phyloP scores from a whole-genome alignment of 2,329 filamentous ascomycete genomes.

The Polytolypa hystricis region DNA sequence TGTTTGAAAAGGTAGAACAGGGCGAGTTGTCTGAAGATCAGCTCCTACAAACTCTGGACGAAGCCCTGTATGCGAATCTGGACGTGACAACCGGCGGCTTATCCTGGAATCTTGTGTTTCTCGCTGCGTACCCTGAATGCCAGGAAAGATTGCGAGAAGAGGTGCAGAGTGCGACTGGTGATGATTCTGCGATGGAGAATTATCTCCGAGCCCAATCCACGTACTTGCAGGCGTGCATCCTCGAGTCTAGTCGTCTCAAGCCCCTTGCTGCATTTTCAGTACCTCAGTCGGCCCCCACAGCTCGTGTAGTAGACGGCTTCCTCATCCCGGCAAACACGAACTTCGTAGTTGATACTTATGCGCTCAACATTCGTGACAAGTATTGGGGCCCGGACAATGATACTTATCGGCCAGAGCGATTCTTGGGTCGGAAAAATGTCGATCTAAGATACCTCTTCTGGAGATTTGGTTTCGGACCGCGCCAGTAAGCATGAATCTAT shows the following conservation, averaged over 20 bases:
- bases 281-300: constrained; percentile 29
- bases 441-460: constrained; percentile 5
- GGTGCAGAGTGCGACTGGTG: neutral
- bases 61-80: constrained; percentile 38
- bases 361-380: constrained; percentile 31
- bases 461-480: too few relatives aligned
- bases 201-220: constrained; percentile 19
- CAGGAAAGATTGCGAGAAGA: constrained; percentile 23
- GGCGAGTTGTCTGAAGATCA: constrained; percentile 19
- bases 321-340: constrained; percentile 28
- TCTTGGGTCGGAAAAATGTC: constrained; percentile 2
- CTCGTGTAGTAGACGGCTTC: constrained; percentile 24
- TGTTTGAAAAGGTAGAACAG: constrained; percentile 12
- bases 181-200: constrained; percentile 7
- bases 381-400: constrained; percentile 30
- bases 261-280: constrained; percentile 34
- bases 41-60: constrained; percentile 36
- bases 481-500: too few relatives aligned
- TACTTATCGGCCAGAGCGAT: constrained; percentile 24
- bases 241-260: constrained; percentile 29
- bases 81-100: constrained; percentile 36
- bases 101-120: constrained; percentile 34
- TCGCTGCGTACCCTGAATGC: constrained; percentile 26
- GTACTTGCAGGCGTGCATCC: constrained; percentile 25
- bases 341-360: constrained; percentile 35